phyloP scores from a whole-genome alignment of 768 basidiomycete species.

The Pulveroboletus frians region DNA sequence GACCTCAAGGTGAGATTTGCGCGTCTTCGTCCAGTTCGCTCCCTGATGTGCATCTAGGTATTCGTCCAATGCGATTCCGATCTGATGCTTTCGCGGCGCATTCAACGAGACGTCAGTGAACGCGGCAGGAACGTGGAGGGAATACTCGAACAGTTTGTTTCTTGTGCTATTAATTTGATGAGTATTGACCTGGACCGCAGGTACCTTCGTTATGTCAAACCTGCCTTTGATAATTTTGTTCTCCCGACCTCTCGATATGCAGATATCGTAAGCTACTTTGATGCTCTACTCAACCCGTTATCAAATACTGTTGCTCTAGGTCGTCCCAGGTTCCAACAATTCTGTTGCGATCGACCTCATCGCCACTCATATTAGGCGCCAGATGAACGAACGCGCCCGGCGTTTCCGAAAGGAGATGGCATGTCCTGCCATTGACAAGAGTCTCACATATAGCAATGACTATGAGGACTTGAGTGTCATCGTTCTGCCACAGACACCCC shows the following conservation, averaged over 20 bases:
- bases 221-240: constrained; percentile 91
- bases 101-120: constrained; percentile 83
- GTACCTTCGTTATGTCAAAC: constrained; percentile 93
- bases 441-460: constrained; percentile 32
- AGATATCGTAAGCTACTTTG: constrained; percentile 60
- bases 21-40: neutral
- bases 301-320: constrained; percentile 42
- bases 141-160: constrained; percentile 76
- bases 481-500: constrained; percentile 72
- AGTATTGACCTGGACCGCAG: constrained; percentile 34
- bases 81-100: constrained; percentile 92
- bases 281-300: neutral
- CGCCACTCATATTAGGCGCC: constrained; percentile 79
- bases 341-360: constrained; percentile 90
- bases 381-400: constrained; percentile 74
- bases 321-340: constrained; percentile 93
- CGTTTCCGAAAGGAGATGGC: constrained; percentile 74
- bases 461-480: constrained; percentile 51
- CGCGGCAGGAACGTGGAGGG: constrained; percentile 82
- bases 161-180: neutral
- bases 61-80: constrained; percentile 95
- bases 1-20: constrained; percentile 73
- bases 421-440: constrained; percentile 36
- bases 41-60: constrained; percentile 39
- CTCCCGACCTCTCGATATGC: constrained; percentile 81